A percentile compares a stretch with the other conserved stretches of the same genome.
phyloP scores from a whole-genome alignment of 805 yeast species.

The Phaffomyces antillensis region DNA sequence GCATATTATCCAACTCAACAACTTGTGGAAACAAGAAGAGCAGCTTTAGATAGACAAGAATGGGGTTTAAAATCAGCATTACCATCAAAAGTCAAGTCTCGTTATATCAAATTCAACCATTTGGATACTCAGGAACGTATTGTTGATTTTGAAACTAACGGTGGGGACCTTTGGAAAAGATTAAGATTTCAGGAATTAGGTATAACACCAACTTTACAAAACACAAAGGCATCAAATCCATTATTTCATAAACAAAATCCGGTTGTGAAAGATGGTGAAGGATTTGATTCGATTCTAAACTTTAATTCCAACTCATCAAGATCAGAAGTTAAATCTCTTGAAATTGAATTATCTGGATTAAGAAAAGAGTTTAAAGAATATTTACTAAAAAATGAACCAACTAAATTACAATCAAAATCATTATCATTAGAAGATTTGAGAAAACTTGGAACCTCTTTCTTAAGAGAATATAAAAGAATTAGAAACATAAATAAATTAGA shows the following conservation, averaged over 20 bases:
- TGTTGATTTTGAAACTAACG: slow-evolving; percentile 62
- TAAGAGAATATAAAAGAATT: slow-evolving; percentile 20
- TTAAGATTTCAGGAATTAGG: slow-evolving; percentile 64
- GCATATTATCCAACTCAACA: slow-evolving; percentile 57
- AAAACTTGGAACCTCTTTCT: slow-evolving; percentile 22
- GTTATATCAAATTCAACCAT: slow-evolving; percentile 57
- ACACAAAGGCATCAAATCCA: slow-evolving; percentile 25
- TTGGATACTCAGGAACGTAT: slow-evolving; percentile 60
- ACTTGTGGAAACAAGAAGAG: slow-evolving; percentile 59
- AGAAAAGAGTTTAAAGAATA: slow-evolving; percentile 49
- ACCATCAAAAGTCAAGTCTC: slow-evolving; percentile 53
- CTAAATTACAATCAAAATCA: slow-evolving; percentile 24
- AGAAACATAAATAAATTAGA: slow-evolving; percentile 3
- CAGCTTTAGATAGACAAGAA: slow-evolving; percentile 58
- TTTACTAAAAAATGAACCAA: slow-evolving; percentile 46
- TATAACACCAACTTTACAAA: slow-evolving; percentile 25
- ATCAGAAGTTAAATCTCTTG: slow-evolving; percentile 5
- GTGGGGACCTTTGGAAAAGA: slow-evolving; percentile 54
- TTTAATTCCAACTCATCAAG: neutral
- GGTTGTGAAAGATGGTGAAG: slow-evolving; percentile 13
- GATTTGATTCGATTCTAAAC: slow-evolving; percentile 20
- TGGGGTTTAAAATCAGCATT: slow-evolving; percentile 70
- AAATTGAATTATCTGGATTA: slow-evolving; percentile 29
- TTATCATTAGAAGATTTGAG: slow-evolving; percentile 27
- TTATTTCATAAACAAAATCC: slow-evolving; percentile 21